Evolutionary conservation across 2,329 filamentous ascomycete genomes (phyloP).

Genomic region (Aspergillus neoniger): DNA sequence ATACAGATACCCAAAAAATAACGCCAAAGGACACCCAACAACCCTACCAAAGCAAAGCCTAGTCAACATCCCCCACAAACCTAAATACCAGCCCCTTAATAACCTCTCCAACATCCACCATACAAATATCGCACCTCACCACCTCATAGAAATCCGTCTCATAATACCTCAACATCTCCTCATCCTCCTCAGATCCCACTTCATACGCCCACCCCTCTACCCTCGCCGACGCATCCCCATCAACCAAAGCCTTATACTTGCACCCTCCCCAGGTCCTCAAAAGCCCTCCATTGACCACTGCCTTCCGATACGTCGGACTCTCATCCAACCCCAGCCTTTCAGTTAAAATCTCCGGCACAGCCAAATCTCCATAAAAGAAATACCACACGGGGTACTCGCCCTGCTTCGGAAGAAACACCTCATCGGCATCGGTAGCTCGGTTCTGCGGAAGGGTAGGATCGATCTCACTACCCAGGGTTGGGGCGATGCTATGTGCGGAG

Average conservation of each 20-base stretch:
- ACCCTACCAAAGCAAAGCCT: background rate
- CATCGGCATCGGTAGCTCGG: background rate
- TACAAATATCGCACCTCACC: conserved; percentile 35
- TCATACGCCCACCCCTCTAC: conserved; percentile 20
- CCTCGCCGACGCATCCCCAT: background rate
- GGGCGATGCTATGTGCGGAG: background rate
- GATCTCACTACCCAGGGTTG: background rate
- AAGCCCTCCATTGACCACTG: background rate
- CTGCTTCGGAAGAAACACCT: conserved; percentile 24
- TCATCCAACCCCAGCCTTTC: background rate
- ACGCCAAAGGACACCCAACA: too few species aligned
- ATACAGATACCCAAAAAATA: too few species aligned
- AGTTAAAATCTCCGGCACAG: conserved; percentile 28
- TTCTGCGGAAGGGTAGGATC: conserved; percentile 1
- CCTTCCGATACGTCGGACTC: background rate
- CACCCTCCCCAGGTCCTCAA: background rate
- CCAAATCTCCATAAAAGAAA: conserved; percentile 48
- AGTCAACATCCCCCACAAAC: background rate
- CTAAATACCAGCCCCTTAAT: background rate
- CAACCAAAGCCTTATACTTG: conserved; percentile 1
- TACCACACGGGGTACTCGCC: conserved; percentile 44
- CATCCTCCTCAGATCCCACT: conserved; percentile 31
- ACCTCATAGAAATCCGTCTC: conserved; percentile 45
- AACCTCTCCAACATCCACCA: conserved; percentile 9
- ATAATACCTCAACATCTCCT: conserved; percentile 37